These are phyloP conservation scores for Porogramme epimiltina DNA, from an alignment of 1,284 basidiomycete genomes.

Conservation along the genomic window DNA sequence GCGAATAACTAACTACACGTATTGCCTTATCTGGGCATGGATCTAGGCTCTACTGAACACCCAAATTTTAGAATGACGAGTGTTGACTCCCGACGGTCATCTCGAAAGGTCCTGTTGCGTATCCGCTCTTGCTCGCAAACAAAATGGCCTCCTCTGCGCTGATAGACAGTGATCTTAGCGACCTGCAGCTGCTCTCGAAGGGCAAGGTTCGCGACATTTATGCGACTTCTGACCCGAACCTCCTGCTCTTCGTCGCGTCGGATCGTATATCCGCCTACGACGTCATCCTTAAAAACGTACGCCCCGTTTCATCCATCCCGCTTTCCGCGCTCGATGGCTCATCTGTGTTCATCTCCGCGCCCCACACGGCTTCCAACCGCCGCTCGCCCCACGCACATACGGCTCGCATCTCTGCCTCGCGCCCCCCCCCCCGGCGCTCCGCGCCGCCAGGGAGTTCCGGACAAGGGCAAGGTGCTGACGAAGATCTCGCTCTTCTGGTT, in stretches of 20 bases:
- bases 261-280: constrained; percentile 98
- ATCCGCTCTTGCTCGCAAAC: background rate
- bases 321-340: background rate
- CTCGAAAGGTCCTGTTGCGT: background rate
- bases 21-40: constrained; percentile 10
- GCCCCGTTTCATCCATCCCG: constrained; percentile 32
- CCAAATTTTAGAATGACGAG: background rate
- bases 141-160: constrained; percentile 36
- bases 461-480: constrained; percentile 91
- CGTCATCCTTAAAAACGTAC: constrained; percentile 89
- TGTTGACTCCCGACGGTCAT: background rate
- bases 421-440: too few species aligned
- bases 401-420: background rate
- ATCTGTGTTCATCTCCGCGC: background rate
- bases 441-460: constrained; percentile 92
- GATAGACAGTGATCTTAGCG: constrained; percentile 55
- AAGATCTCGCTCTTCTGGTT: constrained; percentile 97
- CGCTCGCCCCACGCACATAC: background rate
- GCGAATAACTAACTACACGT: too few species aligned
- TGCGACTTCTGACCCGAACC: constrained; percentile 62
- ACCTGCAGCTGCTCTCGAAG: constrained; percentile 69
- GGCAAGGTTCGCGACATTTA: constrained; percentile 97
- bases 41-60: background rate
- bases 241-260: constrained; percentile 91
- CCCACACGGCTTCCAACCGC: background rate